These are phyloP conservation scores for Pleurotus pulmonarius DNA, from an alignment of 768 basidiomycete species.

Conservation along the genomic window DNA sequence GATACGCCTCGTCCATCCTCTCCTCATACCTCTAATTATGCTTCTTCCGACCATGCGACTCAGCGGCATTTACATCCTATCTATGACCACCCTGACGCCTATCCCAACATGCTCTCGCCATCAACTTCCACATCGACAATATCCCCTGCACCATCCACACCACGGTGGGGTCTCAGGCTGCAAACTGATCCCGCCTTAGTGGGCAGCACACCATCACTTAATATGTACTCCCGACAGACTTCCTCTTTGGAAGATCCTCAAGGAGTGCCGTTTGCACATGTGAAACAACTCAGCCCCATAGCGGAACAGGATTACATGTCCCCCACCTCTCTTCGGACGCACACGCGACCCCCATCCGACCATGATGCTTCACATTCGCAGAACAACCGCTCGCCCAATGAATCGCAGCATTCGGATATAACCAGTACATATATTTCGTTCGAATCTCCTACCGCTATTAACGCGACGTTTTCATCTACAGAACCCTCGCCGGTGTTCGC, in stretches of 20 bases:
- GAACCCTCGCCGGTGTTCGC: slow-evolving; percentile 49
- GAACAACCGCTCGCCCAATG: slow-evolving; percentile 29
- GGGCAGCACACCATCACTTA: slow-evolving; percentile 40
- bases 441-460: background rate
- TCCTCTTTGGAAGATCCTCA: slow-evolving; percentile 30
- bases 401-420: slow-evolving; percentile 34
- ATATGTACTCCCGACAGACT: slow-evolving; percentile 27
- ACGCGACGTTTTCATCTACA: slow-evolving; percentile 11
- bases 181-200: slow-evolving; percentile 22
- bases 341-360: slow-evolving; percentile 21
- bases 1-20: background rate
- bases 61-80: background rate
- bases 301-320: slow-evolving; percentile 63
- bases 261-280: slow-evolving; percentile 29
- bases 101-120: slow-evolving; percentile 17
- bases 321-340: slow-evolving; percentile 34
- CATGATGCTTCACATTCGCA: slow-evolving; percentile 14
- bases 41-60: background rate
- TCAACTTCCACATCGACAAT: slow-evolving; percentile 18
- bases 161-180: slow-evolving; percentile 26
- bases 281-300: slow-evolving; percentile 61
- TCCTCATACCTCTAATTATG: background rate
- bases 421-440: slow-evolving; percentile 31
- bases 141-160: slow-evolving; percentile 14
- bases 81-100: background rate